These are phyloP conservation scores for Melampsora americana DNA, from an alignment of 1,284 basidiomycete species.

Conservation along the genomic window DNA sequence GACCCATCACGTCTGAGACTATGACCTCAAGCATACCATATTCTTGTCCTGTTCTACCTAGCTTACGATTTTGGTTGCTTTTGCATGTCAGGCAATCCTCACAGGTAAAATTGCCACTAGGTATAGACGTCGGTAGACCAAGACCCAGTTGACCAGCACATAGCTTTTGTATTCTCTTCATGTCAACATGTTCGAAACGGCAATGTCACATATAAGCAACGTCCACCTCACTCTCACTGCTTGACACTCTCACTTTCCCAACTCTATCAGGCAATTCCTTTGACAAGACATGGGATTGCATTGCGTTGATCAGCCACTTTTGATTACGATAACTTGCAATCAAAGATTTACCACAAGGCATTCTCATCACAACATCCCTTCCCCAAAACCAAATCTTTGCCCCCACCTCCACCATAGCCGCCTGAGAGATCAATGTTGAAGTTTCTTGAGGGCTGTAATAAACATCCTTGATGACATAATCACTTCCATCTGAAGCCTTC, in stretches of 20 bases:
- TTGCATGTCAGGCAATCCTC: constrained; percentile 25
- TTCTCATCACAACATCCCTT: background rate
- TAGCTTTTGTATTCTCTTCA: constrained; percentile 5
- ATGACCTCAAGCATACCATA: too few relatives aligned
- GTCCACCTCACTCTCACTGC: background rate
- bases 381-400: background rate
- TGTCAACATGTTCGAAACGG: constrained; percentile 9
- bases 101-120: constrained; percentile 20
- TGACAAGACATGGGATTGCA: too few relatives aligned
- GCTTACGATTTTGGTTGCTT: background rate
- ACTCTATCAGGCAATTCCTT: too few relatives aligned
- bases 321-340: background rate
- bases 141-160: background rate
- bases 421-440: background rate
- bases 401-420: background rate
- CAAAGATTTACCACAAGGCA: background rate
- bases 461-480: background rate
- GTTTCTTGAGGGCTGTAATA: too few relatives aligned
- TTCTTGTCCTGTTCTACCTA: background rate
- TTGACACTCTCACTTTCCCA: background rate
- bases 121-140: background rate
- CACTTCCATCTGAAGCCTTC: background rate
- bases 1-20: too few relatives aligned
- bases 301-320: background rate
- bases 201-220: constrained; percentile 26